A percentile compares a stretch with the other conserved stretches of the same genome.
Conservation (phyloP, 1,284 basidiomycete species). For the Cutaneotrichosporon mucoides region DNA sequence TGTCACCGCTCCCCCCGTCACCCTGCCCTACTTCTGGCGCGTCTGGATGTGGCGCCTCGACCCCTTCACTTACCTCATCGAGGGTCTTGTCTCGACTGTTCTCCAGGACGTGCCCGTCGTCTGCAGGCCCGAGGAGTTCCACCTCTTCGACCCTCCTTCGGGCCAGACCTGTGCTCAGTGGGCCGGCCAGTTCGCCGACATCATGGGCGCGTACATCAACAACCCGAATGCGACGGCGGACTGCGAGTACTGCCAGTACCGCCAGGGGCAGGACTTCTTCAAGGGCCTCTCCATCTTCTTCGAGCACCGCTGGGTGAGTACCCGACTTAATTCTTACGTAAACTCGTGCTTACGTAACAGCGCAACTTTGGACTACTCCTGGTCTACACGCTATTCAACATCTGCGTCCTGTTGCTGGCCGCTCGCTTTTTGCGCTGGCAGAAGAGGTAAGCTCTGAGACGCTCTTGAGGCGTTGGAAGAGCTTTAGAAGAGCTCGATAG, state of each 20-base stretch:
- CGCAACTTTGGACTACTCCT: conserved; percentile 70
- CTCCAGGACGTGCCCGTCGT: conserved; percentile 66
- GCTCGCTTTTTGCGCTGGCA: conserved; percentile 59
- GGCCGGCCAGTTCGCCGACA: conserved; percentile 62
- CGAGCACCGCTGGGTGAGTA: conserved; percentile 56
- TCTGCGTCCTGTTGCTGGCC: conserved; percentile 64
- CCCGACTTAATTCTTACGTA: too few species aligned
- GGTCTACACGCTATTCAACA: conserved; percentile 61
- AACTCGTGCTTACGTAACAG: conserved; percentile 23
- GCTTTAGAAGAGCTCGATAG: too few species aligned
- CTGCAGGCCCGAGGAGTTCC: conserved; percentile 66
- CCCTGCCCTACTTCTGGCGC: conserved; percentile 67
- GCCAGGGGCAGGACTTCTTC: conserved; percentile 33
- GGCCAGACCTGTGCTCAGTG: conserved; percentile 70
- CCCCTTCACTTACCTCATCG: conserved; percentile 65
- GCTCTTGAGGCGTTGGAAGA: too few species aligned
- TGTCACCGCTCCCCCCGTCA: conserved; percentile 64
- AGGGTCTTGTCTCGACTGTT: conserved; percentile 69
- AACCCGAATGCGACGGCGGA: conserved; percentile 54
- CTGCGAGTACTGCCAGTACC: conserved; percentile 48
- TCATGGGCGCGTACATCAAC: conserved; percentile 76
- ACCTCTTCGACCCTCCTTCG: conserved; percentile 60
- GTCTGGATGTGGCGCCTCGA: conserved; percentile 53
- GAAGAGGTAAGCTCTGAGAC: too few species aligned
- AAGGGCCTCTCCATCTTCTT: conserved; percentile 61